phyloP scores from a whole-genome alignment of 345 rosid genomes.

The Turnera subulata region DNA sequence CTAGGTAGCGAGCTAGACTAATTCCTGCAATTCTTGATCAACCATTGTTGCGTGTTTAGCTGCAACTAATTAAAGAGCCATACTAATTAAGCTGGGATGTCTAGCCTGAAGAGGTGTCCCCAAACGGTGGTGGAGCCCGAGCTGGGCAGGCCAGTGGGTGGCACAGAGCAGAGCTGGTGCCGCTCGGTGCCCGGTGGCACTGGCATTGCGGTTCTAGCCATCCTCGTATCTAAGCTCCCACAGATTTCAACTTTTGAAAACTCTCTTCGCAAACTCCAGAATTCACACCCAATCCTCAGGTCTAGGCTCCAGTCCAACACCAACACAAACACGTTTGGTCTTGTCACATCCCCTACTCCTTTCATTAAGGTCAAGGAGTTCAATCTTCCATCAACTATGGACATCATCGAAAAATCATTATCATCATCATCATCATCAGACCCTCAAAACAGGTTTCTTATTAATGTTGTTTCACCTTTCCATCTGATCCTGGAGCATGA shows the following conservation, averaged over 20 bases:
- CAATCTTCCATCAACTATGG: constrained; percentile 20
- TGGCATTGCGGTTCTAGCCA: constrained; percentile 20
- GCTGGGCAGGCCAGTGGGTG: constrained; percentile 12
- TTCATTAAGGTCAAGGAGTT: constrained; percentile 17
- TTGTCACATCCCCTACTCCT: constrained; percentile 27
- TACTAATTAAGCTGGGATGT: constrained; percentile 2
- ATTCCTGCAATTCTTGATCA: too few species aligned
- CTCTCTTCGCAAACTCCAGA: constrained; percentile 26
- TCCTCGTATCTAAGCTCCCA: constrained; percentile 18
- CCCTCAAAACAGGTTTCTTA: not conserved
- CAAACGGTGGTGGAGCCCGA: not conserved
- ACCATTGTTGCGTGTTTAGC: too few species aligned
- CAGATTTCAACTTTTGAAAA: constrained; percentile 12
- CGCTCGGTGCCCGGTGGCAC: constrained; percentile 18
- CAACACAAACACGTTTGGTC: constrained; percentile 16
- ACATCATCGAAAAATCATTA: constrained; percentile 11
- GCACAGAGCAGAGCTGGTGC: constrained; percentile 27
- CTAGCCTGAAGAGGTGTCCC: not conserved
- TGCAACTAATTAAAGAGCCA: too few species aligned
- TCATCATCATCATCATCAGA: not conserved
- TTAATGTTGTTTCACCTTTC: constrained; percentile 25
- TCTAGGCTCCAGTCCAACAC: constrained; percentile 23
- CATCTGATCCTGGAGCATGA: constrained; percentile 45
- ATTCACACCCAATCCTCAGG: constrained; percentile 30
- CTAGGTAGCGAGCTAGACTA: too few species aligned